Percentiles rank a stretch among this genome's conserved stretches.
phyloP scores from a whole-genome alignment of 2,329 filamentous ascomycete species.

The Alternaria burnsii region DNA sequence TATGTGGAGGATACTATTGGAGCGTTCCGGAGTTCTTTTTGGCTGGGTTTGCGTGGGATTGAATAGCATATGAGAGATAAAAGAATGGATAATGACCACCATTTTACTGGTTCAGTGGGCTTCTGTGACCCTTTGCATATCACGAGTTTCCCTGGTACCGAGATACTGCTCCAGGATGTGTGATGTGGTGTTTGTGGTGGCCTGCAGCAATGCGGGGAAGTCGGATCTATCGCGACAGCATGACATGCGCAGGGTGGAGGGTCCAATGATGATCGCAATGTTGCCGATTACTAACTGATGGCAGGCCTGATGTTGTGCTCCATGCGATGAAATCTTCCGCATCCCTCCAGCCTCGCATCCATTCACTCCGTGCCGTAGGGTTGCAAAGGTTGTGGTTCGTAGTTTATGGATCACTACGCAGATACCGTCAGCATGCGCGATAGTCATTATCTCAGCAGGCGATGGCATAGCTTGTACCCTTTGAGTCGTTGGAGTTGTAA shows the following conservation, averaged over 20 bases:
- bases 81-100: slow-evolving; percentile 14
- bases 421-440: background rate
- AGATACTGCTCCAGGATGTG: background rate
- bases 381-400: background rate
- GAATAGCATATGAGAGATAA: slow-evolving; percentile 10
- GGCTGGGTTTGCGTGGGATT: background rate
- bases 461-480: too few relatives aligned
- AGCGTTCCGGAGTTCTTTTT: slow-evolving; percentile 19
- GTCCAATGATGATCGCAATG: background rate
- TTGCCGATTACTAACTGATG: background rate
- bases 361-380: background rate
- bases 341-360: background rate
- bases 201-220: background rate
- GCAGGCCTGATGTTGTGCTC: background rate
- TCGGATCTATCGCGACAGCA: background rate
- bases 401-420: background rate
- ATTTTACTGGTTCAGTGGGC: background rate
- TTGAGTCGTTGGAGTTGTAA: background rate
- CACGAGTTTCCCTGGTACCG: background rate
- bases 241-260: slow-evolving; percentile 1
- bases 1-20: slow-evolving; percentile 1
- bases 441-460: too few relatives aligned
- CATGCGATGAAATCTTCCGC: background rate
- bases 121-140: background rate
- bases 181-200: background rate